Conservation (phyloP, 1,139 yeast species). For the Pichia sp. region DNA sequence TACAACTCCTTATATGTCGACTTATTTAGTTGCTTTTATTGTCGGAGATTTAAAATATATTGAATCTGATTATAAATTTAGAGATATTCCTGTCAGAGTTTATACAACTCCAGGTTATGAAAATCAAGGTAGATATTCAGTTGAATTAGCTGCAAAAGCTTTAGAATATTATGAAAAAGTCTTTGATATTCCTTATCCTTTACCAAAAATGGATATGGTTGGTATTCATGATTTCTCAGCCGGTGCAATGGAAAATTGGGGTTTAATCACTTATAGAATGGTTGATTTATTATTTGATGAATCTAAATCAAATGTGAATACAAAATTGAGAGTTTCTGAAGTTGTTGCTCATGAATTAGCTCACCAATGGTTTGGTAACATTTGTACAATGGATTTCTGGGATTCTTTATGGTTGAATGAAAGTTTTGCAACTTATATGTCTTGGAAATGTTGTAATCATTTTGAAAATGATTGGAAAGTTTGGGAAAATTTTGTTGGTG, state of each 20-base stretch:
- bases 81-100: constrained; percentile 49
- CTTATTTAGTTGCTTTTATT: constrained; percentile 55
- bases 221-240: constrained; percentile 55
- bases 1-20: constrained; percentile 48
- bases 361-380: constrained; percentile 61
- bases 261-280: constrained; percentile 51
- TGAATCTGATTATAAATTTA: constrained; percentile 37
- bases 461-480: constrained; percentile 55
- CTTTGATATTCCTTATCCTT: constrained; percentile 51
- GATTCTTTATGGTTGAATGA: constrained; percentile 60
- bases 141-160: constrained; percentile 49
- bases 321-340: constrained; percentile 49
- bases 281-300: constrained; percentile 48
- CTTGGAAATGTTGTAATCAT: constrained; percentile 46
- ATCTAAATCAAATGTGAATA: constrained; percentile 38
- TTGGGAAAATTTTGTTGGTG: constrained; percentile 50
- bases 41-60: constrained; percentile 52
- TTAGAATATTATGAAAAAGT: constrained; percentile 47
- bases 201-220: constrained; percentile 55
- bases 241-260: constrained; percentile 63
- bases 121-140: constrained; percentile 44
- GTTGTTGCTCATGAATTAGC: constrained; percentile 59
- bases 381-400: constrained; percentile 63
- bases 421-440: constrained; percentile 59
- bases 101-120: constrained; percentile 53